phyloP scores from a whole-genome alignment of 2,329 filamentous ascomycete species.

The Cercospora sesami region DNA sequence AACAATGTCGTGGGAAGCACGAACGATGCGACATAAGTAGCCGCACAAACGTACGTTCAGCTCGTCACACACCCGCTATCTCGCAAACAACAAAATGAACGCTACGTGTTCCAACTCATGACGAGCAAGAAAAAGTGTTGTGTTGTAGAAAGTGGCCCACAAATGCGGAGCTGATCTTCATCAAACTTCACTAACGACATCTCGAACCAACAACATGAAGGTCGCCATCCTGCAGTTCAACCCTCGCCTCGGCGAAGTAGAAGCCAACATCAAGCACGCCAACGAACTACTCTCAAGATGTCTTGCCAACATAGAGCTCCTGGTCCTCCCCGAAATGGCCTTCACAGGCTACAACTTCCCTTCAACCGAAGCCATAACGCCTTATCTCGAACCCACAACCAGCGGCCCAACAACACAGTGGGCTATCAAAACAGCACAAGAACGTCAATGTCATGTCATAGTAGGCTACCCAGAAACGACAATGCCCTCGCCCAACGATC shows the following conservation, averaged over 20 bases:
- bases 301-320: conserved; percentile 59
- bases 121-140: not conserved
- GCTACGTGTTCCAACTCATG: not conserved
- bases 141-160: not conserved
- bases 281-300: conserved; percentile 61
- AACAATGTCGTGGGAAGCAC: conserved; percentile 1
- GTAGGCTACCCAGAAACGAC: conserved; percentile 70
- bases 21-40: not conserved
- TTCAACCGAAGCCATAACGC: conserved; percentile 65
- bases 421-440: conserved; percentile 66
- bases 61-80: not conserved
- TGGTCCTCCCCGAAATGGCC: conserved; percentile 74
- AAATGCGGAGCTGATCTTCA: not conserved
- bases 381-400: conserved; percentile 66
- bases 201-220: conserved; percentile 52
- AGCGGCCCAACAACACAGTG: conserved; percentile 69
- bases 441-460: conserved; percentile 66
- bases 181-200: not conserved
- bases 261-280: conserved; percentile 69
- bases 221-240: conserved; percentile 72
- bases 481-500: conserved; percentile 17
- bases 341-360: conserved; percentile 80
- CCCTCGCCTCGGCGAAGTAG: conserved; percentile 66
- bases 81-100: not conserved
- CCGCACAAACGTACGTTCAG: not conserved